Conservation (phyloP, 495 filamentous ascomycete genomes). For the Neurospora tetraspora region DNA sequence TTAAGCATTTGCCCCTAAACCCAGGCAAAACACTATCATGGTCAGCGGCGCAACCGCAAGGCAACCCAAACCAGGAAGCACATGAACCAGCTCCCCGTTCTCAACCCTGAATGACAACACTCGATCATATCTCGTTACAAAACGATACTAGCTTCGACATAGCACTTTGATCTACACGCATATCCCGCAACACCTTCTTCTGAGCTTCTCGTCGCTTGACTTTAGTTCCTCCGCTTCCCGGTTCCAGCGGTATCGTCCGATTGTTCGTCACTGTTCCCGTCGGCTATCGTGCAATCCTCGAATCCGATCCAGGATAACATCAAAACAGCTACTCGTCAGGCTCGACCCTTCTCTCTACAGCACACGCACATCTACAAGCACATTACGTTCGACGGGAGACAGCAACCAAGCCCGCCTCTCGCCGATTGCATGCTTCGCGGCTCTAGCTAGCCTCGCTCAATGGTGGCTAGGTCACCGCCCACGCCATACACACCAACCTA, state of each 20-base stretch:
- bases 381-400: not conserved
- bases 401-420: not conserved
- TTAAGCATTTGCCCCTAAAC: not conserved
- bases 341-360: not conserved
- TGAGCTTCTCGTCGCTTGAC: not conserved
- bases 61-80: not conserved
- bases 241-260: not conserved
- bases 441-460: constrained; percentile 8
- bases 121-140: not conserved
- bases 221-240: not conserved
- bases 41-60: not conserved
- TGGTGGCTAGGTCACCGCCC: constrained; percentile 13
- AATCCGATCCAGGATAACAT: not conserved
- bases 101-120: not conserved
- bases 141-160: not conserved
- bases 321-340: too few relatives aligned
- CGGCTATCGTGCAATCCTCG: not conserved
- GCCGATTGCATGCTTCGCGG: constrained; percentile 6
- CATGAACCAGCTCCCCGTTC: not conserved
- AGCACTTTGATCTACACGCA: not conserved
- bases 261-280: not conserved
- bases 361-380: not conserved
- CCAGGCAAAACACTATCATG: not conserved
- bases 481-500: constrained; percentile 10
- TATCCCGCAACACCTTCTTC: not conserved